A percentile compares a stretch with the other conserved stretches of the same genome.
phyloP scores from a whole-genome alignment of 2,329 filamentous ascomycete species.

The Penicillium sp. region DNA sequence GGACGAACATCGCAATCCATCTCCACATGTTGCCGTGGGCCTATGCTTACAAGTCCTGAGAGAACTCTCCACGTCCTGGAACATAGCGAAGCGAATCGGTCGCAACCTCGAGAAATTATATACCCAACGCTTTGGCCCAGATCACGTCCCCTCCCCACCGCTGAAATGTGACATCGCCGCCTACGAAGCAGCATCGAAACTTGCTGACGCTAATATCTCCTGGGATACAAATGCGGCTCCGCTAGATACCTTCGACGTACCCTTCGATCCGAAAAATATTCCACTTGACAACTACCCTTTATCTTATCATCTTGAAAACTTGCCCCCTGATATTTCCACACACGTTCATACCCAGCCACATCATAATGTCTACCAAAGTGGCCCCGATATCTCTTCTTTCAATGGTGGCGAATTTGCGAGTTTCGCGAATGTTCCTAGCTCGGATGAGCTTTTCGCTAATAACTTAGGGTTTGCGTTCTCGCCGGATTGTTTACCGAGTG shows the following conservation, averaged over 20 bases:
- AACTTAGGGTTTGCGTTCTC: slow-evolving; percentile 27
- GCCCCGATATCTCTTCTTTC: neutral
- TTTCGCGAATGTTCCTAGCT: slow-evolving; percentile 1
- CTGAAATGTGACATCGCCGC: neutral
- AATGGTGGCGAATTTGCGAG: neutral
- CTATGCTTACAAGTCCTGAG: slow-evolving; percentile 23
- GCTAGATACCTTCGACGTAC: slow-evolving; percentile 3
- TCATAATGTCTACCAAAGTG: neutral
- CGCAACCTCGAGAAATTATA: slow-evolving; percentile 26
- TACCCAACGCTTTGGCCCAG: slow-evolving; percentile 16
- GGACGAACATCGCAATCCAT: slow-evolving; percentile 1
- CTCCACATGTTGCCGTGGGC: slow-evolving; percentile 18
- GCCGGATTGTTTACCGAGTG: slow-evolving; percentile 23
- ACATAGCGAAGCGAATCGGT: slow-evolving; percentile 28
- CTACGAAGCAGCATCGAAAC: neutral
- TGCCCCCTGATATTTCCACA: neutral
- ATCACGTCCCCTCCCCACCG: slow-evolving; percentile 12
- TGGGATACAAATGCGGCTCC: neutral
- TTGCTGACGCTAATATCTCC: neutral
- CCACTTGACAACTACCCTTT: neutral
- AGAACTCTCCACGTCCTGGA: slow-evolving; percentile 28
- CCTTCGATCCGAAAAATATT: slow-evolving; percentile 3
- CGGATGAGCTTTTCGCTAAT: slow-evolving; percentile 21
- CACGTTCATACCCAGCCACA: neutral
- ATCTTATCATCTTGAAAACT: neutral